Conservation (phyloP, 257 asterid genomes). For the Nicotiana sylvestris region DNA sequence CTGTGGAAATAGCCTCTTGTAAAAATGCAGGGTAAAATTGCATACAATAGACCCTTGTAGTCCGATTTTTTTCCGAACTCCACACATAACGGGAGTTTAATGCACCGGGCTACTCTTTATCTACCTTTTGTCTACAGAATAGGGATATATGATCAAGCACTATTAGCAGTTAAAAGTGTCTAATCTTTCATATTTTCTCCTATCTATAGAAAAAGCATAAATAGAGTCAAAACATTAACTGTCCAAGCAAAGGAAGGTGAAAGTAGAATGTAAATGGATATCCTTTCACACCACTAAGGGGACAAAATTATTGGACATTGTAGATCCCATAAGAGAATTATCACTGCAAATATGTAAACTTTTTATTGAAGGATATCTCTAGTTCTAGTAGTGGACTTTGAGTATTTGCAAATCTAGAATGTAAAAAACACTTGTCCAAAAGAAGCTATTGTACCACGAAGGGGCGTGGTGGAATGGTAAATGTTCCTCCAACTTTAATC, state of each 20-base stretch:
- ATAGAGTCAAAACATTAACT: background rate
- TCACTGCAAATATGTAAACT: background rate
- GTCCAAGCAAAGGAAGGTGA: slow-evolving; percentile 2
- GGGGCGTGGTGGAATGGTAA: background rate
- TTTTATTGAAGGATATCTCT: background rate
- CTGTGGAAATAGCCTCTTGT: no score
- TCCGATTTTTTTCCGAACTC: no score
- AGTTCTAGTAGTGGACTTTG: background rate
- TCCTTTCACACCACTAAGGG: background rate
- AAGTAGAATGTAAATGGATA: background rate
- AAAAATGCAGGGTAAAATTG: no score
- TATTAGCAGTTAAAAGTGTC: background rate
- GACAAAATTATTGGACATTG: background rate
- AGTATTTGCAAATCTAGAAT: background rate
- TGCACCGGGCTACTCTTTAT: no score
- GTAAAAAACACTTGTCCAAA: background rate
- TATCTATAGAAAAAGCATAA: background rate
- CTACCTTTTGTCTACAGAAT: no score
- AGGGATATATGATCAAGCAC: background rate
- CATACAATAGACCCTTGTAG: no score
- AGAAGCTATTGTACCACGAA: background rate
- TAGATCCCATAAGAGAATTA: background rate
- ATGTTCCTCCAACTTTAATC: background rate
- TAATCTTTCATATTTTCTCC: background rate
- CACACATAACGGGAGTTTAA: no score